These are phyloP conservation scores for Tetrahymena borealis DNA, from an alignment of 73 alveolate genomes.

Conservation along the genomic window DNA sequence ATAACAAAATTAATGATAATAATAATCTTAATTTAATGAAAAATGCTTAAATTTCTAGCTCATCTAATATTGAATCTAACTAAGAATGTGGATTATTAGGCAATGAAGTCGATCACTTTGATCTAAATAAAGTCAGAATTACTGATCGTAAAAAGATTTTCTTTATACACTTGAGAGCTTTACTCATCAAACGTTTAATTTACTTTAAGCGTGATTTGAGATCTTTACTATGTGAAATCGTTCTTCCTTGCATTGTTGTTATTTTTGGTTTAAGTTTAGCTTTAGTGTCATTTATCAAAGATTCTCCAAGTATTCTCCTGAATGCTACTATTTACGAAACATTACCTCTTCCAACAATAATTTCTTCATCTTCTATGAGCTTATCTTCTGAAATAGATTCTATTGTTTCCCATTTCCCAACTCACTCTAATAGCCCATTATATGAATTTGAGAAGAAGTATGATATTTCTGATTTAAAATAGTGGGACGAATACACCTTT, in stretches of 20 bases:
- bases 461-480: not conserved
- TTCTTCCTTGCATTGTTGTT: conserved; percentile 76
- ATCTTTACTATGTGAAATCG: conserved; percentile 74
- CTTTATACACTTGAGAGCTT: conserved; percentile 63
- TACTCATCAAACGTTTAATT: conserved; percentile 65
- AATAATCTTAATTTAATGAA: too few relatives aligned
- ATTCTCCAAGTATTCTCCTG: conserved; percentile 27
- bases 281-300: conserved; percentile 37
- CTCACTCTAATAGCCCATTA: not conserved
- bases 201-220: conserved; percentile 71
- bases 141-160: conserved; percentile 26
- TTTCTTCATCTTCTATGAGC: not conserved
- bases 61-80: not conserved
- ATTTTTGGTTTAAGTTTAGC: conserved; percentile 69
- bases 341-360: not conserved
- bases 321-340: not conserved
- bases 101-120: conserved; percentile 28
- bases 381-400: not conserved
- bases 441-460: not conserved
- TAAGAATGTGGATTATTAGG: not conserved
- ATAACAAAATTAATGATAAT: too few relatives aligned
- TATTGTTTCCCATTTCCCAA: not conserved
- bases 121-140: conserved; percentile 25
- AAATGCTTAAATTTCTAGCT: too few relatives aligned
- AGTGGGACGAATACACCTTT: not conserved